Base-by-base conservation (phyloP, 2,329 filamentous ascomycete genomes). In the Arachnomyces sp. region DNA sequence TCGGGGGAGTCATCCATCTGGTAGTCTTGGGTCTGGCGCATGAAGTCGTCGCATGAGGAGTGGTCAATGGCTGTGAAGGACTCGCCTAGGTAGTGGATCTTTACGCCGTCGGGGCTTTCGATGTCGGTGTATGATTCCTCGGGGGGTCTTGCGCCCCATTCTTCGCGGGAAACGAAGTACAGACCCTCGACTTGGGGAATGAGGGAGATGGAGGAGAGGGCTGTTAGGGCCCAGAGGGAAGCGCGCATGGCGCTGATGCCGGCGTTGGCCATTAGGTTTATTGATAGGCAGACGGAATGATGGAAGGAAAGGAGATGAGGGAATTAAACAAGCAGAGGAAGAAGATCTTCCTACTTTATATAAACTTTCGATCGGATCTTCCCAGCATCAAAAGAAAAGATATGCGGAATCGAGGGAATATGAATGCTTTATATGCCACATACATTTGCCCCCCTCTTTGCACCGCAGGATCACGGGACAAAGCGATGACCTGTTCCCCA, bases 81-180 rank as follows among this genome's bases (percentile, higher is more conserved):
- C 3, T 16, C 29, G 29, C 39, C 39, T 3, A 30, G 20, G 15
- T 37, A 42, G 28, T 42, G 39, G 32, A 42, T 42, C 34, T 42
- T 42, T 7, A 42, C 39, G 30, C 39, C 39, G 14, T 38, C 33
- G 17, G 34, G 29, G 1, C 20, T 37, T 15, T 9, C 18, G 4
- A 29, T 29, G 9, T n/a, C 15, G 4, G 28, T n/a, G 20, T 25
- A 37, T 4, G 28, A 25, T n/a, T 28, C 28, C 30, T 42, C 33
- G 2, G 28, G 12, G 6, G 29, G 1, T 15, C 7, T 28, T 12
- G 39, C 39, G 14, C 34, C 34, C 39, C 39, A 42, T 14, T 38
- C 15, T 5, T 42, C 33, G 17, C 39, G 39, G 20, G 13, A 28
- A 12, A 42, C 39, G 14, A 38, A 42, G 25, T 42, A 31, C 9